Percentiles rank a stretch among this genome's conserved stretches.
Evolutionary conservation across 2,329 filamentous ascomycete species (phyloP).

Genomic region (Diaporthe nobilis): DNA sequence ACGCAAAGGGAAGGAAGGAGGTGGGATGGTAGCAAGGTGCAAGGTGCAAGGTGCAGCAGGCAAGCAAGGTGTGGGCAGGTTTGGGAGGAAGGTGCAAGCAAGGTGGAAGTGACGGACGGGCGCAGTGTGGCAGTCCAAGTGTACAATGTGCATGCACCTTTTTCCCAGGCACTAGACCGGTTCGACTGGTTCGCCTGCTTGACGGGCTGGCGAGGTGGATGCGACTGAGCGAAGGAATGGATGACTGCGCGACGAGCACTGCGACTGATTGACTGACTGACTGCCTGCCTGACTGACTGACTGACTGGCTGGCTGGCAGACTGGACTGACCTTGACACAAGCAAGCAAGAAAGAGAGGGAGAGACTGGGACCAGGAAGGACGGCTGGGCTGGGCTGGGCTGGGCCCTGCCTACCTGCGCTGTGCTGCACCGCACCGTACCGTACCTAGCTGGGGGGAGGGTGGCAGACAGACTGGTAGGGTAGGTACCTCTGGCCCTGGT

Average conservation of each 20-base stretch:
- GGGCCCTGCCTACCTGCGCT: constrained; percentile 16
- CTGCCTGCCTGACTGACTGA: neutral
- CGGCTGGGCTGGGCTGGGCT: constrained; percentile 29
- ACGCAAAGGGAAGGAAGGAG: constrained; percentile 22
- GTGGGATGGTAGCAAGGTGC: constrained; percentile 21
- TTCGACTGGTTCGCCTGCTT: constrained; percentile 15
- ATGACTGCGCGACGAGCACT: neutral
- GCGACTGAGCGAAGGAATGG: constrained; percentile 13
- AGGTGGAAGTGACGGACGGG: constrained; percentile 13
- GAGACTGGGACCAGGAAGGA: constrained; percentile 13
- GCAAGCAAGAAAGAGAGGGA: neutral
- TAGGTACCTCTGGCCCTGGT: constrained; percentile 32
- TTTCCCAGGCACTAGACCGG: constrained; percentile 25
- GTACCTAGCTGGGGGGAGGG: constrained; percentile 30
- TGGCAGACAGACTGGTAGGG: constrained; percentile 25
- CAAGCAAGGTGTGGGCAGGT: constrained; percentile 19
- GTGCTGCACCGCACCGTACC: constrained; percentile 24
- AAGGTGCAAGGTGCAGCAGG: constrained; percentile 23
- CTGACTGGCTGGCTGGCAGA: too few species aligned
- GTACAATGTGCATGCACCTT: constrained; percentile 29
- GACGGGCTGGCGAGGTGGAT: constrained; percentile 17
- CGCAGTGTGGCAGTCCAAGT: constrained; percentile 28
- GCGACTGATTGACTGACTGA: constrained; percentile 13
- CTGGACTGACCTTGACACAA: neutral
- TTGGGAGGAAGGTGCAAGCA: constrained; percentile 11